Base-by-base conservation (phyloP, 1,139 yeast species). In the Lodderomyces metapsilosis region DNA sequence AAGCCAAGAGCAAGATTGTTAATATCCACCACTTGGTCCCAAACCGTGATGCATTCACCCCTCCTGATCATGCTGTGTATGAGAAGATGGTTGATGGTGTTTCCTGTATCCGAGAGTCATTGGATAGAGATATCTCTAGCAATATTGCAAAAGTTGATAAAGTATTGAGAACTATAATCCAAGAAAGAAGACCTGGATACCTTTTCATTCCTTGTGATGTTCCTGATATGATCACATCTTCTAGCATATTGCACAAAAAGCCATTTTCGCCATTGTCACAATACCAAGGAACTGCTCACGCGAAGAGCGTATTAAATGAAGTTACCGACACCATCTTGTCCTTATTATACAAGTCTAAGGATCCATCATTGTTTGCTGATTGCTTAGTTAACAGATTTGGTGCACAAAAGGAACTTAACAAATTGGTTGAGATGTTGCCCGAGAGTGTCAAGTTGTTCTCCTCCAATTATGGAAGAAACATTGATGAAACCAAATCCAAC, bases 21-120 rank as follows among this genome's bases (percentile, higher is more conserved):
- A 74, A 59, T 52, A 62, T 75, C 45, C 96, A 89, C 60, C 96
- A 89, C 59, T 72, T 86, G 51, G 72, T 85, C 18, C 89, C 88
- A 33, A 58, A 61, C 22, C 67, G 76, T 32, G 64, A 74, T 40
- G 64, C 79, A 9, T 74, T 82, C 41, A 34, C 46, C 13, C 56
- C 70, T 2, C 73, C 74, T 3, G 79, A 88, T 58, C 92, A 84
- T 54, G 68, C 70, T 39, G 75, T 79, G 17, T 88, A 84, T 61
- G 78, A 77, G 58, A 71, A 76, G 37, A 72, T 86, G 68, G 80
- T 82, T 34, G 72, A 69, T 34, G 76, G 77, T 33, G 67, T 87
- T 39, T 70, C 82, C 12, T 82, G 87, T 44, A 73, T 76, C 32
- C 71, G 72, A 25, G 89, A 81, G 57, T 66, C 78, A 33, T 64